Evolutionary conservation across 768 basidiomycete genomes (phyloP), one percentile per base, ranked within the genome.

Genomic region (Leccinellum albellum): DNA sequence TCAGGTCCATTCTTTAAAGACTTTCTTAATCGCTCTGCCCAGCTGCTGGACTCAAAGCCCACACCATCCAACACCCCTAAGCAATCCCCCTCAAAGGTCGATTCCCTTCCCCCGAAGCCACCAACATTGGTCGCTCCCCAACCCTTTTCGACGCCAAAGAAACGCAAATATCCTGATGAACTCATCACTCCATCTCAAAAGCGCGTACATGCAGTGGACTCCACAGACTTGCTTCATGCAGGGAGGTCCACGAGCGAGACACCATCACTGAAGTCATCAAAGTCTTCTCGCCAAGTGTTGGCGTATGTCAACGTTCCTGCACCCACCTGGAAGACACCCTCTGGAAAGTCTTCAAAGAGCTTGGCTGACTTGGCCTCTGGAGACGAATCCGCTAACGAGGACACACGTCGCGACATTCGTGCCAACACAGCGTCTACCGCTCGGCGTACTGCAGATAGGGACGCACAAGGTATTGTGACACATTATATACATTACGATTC

Each of bases 381-480:
- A 79, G 86, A 15, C 66, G 84, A 83, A 2, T 82, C 82, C 2
- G 80, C 79, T 2, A 82, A 82, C 4, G 70, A 73, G 4, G 63
- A 61, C 69, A 44, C 71, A 64, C n/a, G 58, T 66, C 26, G 29
- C 57, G 64, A 37, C 53, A 54, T 45, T 13, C 68, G 32, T 32
- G 75, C 79, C 42, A 74, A 70, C 23, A 66, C 75, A 6, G 80
- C 78, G 65, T 80, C 78, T 17, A 82, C 84, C 32, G 77, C 76
- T 40, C 79, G 81, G 50, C 79, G 84, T 21, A 86, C 85, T 1
- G 88, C 88, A 4, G 89, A 88, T 53, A 77, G 91, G 37, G 90
- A 92, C 64, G 88, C 89, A 23, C 77, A 89, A 74, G 84, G 88
- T 89, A 71, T 20, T 12, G 31, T 10, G 35, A 28, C 28, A 4